These are phyloP conservation scores for Debaryomyces prosopidis DNA, from an alignment of 805 yeast species.

Conservation along the genomic window DNA sequence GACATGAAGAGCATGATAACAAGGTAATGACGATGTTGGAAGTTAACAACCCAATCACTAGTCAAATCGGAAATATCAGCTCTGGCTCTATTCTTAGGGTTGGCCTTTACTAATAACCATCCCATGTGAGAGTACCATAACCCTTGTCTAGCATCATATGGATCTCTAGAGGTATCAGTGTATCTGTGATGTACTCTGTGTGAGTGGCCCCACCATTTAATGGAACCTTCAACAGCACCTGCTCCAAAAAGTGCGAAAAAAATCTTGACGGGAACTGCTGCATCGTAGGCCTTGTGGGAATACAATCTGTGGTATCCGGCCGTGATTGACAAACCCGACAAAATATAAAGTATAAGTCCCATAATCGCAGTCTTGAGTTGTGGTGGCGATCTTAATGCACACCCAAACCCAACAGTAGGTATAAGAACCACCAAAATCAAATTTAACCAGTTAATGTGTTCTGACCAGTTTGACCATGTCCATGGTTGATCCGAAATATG, in stretches of 20 bases:
- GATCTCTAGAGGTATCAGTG: slow-evolving; percentile 81
- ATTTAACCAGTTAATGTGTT: slow-evolving; percentile 80
- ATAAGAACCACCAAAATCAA: slow-evolving; percentile 60
- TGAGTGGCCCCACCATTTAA: slow-evolving; percentile 87
- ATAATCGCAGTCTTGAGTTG: slow-evolving; percentile 52
- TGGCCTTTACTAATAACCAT: slow-evolving; percentile 81
- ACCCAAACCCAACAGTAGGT: slow-evolving; percentile 55
- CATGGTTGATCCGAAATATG: slow-evolving; percentile 81
- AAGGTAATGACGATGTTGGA: slow-evolving; percentile 80
- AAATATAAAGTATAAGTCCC: slow-evolving; percentile 51
- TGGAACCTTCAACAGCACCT: slow-evolving; percentile 80
- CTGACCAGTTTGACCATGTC: slow-evolving; percentile 70
- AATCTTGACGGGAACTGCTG: slow-evolving; percentile 57
- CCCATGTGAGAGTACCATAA: slow-evolving; percentile 85
- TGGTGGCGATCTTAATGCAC: slow-evolving; percentile 50
- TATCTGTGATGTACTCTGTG: slow-evolving; percentile 87
- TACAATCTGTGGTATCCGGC: slow-evolving; percentile 84
- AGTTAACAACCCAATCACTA: slow-evolving; percentile 74
- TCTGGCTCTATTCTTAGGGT: slow-evolving; percentile 79
- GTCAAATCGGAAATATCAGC: slow-evolving; percentile 79
- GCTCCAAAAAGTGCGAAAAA: slow-evolving; percentile 80
- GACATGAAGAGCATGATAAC: slow-evolving; percentile 60
- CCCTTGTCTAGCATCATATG: slow-evolving; percentile 82
- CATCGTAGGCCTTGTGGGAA: slow-evolving; percentile 74
- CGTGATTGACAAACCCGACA: slow-evolving; percentile 75